Evolutionary conservation across 2,329 filamentous ascomycete genomes (phyloP), one percentile per base, ranked within the genome.

Genomic region (Blastomyces parvus): DNA sequence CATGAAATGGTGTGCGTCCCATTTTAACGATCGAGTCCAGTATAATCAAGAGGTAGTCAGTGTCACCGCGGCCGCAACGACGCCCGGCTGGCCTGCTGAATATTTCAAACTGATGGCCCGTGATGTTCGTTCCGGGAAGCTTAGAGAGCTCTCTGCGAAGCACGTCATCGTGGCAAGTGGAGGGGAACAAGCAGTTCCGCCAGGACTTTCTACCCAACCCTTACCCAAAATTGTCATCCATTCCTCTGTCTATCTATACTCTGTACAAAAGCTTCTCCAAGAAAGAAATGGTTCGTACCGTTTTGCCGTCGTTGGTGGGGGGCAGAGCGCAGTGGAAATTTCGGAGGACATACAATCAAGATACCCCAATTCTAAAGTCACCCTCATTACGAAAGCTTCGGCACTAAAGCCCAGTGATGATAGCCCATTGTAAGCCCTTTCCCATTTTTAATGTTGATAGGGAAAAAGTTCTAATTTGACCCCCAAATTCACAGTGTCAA

Each of bases 301-400:
- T 19, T 86, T 97, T 61, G 92, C 90, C 9, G 89, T 97, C 13
- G 81, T 97, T 50, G 93, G 93, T 9, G 90, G 86, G 57, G 93
- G 94, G 0, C 93, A 99, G 79, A 95, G 90, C 74, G 91, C 91
- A 2, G 93, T 93, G 11, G 93, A 99, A 79, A 96, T 97, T 70
- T 97, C 95, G 80, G 88, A 90, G 78, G 92, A 96, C 75, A 79
- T 97, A 59, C 88, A 93, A 70, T 82, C 80, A 48, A 80, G 90
- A 57, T 97, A 95, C 73, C 91, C 91, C 48, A 91, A 93, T 73
- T 86, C 89, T 36, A 83, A 84, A 69, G 92, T 91, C 0, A 84
- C 81, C 44, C 78, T 99, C 63, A 80, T 97, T 64, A 93, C 96
- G 81, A 87, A 90, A 69, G 87, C 88, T 52, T 85, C 91, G 66